Base-by-base conservation (phyloP, 176 grass and related monocot genomes). In the Bonia amplexicaulis region DNA sequence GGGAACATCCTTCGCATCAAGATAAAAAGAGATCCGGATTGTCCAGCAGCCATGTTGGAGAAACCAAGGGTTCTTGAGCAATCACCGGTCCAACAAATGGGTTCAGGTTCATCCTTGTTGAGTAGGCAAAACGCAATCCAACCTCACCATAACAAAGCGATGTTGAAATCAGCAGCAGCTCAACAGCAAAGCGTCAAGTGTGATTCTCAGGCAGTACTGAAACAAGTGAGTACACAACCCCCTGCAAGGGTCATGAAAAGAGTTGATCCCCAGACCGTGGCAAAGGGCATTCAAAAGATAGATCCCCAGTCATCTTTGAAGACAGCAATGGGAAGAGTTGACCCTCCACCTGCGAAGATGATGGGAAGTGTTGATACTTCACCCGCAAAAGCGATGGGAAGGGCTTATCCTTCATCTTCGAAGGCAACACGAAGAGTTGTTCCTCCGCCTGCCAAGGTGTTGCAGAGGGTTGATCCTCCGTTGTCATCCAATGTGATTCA, bases 1-100 rank as follows among this genome's bases (percentile, higher is more conserved):
- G 89, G 80, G 19, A 87, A 60, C 23, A 25, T 87, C 0, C 25
- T 90, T 27, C 89, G 85, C 20, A 75, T 90, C 14, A 90, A 87
- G 62, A 60, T 90, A 6, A 84, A 69, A 69, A 80, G 80, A 20
- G 69, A 84, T 35, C 74, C 44, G 31, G 85, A 80, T 53, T 45
- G 74, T 9, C 80, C 44, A 2, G 37, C 68, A 35, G 33, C 51
- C 22, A 22, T 61, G 22, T 29, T 26, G 29, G 80, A 87, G 74
- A 83, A 72, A 60, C 44, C 57, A 42, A 73, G n/a, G 57, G 66
- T 41, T 80, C 16, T 1, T 67, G 80, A 35, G 12, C 84, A 83
- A 52, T 27, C 16, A 33, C 44, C 48, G 1, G 12, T 73, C 27
- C 74, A 79, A 49, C 89, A 79, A 67, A 51, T 23, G 16, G 59